Conservation (phyloP, 2,329 filamentous ascomycete genomes). For the Botrytis hyacinthi region DNA sequence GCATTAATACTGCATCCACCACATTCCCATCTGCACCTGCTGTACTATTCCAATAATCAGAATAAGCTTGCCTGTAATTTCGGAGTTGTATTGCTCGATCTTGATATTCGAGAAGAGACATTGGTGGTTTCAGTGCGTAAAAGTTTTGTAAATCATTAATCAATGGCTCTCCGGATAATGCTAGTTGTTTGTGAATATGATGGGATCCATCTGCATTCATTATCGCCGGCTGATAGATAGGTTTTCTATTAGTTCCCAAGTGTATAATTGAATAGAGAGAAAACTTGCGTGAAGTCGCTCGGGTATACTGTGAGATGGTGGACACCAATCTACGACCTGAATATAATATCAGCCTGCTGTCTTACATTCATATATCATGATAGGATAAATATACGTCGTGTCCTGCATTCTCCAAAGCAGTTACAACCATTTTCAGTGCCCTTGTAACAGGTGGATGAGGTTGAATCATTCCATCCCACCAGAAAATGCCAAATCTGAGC, state of each 20-base stretch:
- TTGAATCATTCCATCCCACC: conserved; percentile 48
- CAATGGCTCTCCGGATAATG: conserved; percentile 15
- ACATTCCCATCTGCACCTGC: conserved; percentile 35
- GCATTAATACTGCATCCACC: conserved; percentile 53
- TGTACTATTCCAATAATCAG: conserved; percentile 43
- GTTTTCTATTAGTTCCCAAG: neutral
- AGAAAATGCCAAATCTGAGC: conserved; percentile 54
- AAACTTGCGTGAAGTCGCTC: conserved; percentile 16
- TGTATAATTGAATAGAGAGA: no score
- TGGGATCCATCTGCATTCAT: conserved; percentile 16
- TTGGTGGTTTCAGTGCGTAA: conserved; percentile 2
- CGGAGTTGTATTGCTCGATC: conserved; percentile 11
- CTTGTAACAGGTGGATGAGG: conserved; percentile 56
- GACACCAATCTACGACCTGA: conserved; percentile 13
- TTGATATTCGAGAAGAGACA: conserved; percentile 20
- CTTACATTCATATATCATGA: neutral
- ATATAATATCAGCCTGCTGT: neutral
- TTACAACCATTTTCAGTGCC: conserved; percentile 48
- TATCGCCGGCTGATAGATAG: conserved; percentile 1
- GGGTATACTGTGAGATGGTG: conserved; percentile 16
- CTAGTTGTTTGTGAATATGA: conserved; percentile 17
- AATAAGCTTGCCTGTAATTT: conserved; percentile 12
- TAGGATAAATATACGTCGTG: conserved; percentile 3
- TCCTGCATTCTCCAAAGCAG: neutral
- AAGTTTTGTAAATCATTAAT: conserved; percentile 5